Evolutionary conservation across 495 filamentous ascomycete genomes (phyloP).

Genomic region (Penicillium steckii): DNA sequence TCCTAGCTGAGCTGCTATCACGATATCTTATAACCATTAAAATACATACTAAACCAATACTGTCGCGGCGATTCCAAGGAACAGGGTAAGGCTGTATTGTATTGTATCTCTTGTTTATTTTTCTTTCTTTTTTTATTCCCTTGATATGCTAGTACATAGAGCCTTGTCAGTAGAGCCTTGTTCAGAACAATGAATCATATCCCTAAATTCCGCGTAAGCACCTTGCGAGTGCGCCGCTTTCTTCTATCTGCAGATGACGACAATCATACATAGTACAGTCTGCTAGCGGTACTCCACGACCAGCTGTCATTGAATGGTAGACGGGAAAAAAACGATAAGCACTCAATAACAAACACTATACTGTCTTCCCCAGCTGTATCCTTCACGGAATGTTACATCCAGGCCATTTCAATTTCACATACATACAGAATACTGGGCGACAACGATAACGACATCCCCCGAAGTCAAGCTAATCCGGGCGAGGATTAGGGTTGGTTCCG

Average conservation of each 20-base stretch:
- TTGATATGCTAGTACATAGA: too few relatives aligned
- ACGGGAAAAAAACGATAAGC: background rate
- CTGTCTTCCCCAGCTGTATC: background rate
- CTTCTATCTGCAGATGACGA: constrained; percentile 17
- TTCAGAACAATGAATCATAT: background rate
- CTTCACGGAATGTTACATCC: constrained; percentile 11
- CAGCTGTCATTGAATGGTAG: background rate
- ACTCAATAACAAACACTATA: too few relatives aligned
- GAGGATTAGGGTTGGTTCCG: constrained; percentile 13
- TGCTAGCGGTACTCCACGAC: background rate
- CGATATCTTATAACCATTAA: background rate
- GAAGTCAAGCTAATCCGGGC: constrained; percentile 7
- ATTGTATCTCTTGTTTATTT: too few relatives aligned
- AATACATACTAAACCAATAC: background rate
- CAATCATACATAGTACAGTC: constrained; percentile 13
- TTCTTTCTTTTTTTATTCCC: too few relatives aligned
- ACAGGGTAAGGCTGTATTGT: background rate
- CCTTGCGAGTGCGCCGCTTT: constrained; percentile 15
- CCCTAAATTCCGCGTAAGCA: constrained; percentile 11
- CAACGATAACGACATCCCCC: background rate
- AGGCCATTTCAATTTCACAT: background rate
- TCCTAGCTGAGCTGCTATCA: background rate
- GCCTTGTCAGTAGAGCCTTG: too few relatives aligned
- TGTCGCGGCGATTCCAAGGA: background rate
- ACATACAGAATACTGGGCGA: background rate